Conservation (phyloP, 2,329 filamentous ascomycete species). For the Triangularia verruculosa region DNA sequence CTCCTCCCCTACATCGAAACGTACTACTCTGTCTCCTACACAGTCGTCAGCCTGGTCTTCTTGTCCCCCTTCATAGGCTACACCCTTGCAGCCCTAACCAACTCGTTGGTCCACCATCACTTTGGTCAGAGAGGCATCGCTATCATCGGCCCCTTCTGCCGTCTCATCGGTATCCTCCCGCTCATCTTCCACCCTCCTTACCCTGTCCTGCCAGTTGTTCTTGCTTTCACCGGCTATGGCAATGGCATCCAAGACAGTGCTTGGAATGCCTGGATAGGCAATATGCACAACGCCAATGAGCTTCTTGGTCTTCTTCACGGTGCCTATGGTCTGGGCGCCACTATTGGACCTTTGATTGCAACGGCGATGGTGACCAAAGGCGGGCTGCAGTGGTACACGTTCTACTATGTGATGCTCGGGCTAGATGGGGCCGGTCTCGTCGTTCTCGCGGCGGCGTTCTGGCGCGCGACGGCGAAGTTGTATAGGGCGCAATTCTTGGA, state of each 20-base stretch:
- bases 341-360: slow-evolving; percentile 66
- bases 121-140: slow-evolving; percentile 71
- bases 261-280: slow-evolving; percentile 63
- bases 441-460: slow-evolving; percentile 59
- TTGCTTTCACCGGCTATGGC: slow-evolving; percentile 66
- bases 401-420: slow-evolving; percentile 72
- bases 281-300: slow-evolving; percentile 70
- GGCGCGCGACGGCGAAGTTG: slow-evolving; percentile 55
- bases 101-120: slow-evolving; percentile 61
- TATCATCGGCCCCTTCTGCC: slow-evolving; percentile 59
- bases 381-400: slow-evolving; percentile 64
- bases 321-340: slow-evolving; percentile 69
- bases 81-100: slow-evolving; percentile 58
- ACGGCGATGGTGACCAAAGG: slow-evolving; percentile 69
- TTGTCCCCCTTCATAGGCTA: slow-evolving; percentile 66
- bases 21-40: slow-evolving; percentile 62
- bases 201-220: slow-evolving; percentile 61
- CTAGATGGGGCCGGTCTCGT: slow-evolving; percentile 42
- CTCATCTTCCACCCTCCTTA: slow-evolving; percentile 68
- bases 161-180: slow-evolving; percentile 63
- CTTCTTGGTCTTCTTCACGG: slow-evolving; percentile 71
- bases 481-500: slow-evolving; percentile 46
- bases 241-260: slow-evolving; percentile 64
- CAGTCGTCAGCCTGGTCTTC: slow-evolving; percentile 64
- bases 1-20: slow-evolving; percentile 53